phyloP scores from a whole-genome alignment of 805 yeast genomes.

The Yarrowia porcina region DNA sequence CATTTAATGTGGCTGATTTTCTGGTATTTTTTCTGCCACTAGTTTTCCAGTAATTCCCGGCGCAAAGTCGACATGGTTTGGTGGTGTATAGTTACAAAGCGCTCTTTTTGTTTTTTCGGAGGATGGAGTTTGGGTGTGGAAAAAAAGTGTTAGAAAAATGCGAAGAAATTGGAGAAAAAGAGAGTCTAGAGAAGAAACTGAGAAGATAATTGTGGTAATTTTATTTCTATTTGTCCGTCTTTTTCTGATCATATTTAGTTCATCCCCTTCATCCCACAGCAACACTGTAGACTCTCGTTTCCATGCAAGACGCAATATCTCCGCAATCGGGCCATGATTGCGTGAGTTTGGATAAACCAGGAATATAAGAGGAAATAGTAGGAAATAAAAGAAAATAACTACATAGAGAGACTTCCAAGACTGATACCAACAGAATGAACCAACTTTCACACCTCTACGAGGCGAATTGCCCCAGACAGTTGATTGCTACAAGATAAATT shows the following conservation, averaged over 20 bases:
- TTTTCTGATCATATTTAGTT: no score
- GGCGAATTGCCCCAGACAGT: background rate
- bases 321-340: conserved; percentile 14
- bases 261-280: no score
- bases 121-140: background rate
- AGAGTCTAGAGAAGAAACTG: no score
- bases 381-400: background rate
- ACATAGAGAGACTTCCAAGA: no score
- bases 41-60: background rate
- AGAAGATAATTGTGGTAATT: no score
- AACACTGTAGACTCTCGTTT: conserved; percentile 1
- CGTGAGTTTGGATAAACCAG: no score
- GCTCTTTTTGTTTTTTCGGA: conserved; percentile 15
- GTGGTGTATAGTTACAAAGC: no score
- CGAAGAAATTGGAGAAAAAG: background rate
- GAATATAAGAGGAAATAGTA: no score
- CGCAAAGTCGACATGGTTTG: no score
- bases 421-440: background rate
- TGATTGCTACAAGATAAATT: background rate
- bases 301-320: conserved; percentile 12
- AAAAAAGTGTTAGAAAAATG: background rate
- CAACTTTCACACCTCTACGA: background rate
- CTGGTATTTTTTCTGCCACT: background rate
- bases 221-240: no score
- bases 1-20: no score